Conservation (phyloP, 371 early-diverging fungal species). For the Gilbertella persicaria region DNA sequence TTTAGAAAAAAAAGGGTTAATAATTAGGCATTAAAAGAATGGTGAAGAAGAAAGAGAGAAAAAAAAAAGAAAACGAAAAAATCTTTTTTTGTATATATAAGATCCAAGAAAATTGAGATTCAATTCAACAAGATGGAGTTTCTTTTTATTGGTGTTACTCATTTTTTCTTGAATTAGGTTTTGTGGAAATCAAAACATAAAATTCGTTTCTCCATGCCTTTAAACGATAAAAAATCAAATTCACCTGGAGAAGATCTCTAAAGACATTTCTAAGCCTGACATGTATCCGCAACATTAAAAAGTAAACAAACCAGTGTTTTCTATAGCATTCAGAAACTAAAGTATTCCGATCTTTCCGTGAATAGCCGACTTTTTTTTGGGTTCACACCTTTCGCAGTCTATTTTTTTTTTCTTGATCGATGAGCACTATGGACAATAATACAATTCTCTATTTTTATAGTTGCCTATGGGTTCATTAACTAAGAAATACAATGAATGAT, state of each 20-base stretch:
- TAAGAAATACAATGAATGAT: not conserved
- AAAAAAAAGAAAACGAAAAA: constrained; percentile 1
- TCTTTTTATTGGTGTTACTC: not conserved
- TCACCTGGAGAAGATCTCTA: not conserved
- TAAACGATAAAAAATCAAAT: not conserved
- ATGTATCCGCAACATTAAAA: not conserved
- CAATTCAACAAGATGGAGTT: not conserved
- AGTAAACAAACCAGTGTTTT: not conserved
- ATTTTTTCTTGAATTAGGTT: too few species aligned
- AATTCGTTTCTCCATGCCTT: not conserved
- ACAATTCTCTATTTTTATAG: not conserved
- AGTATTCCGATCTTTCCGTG: constrained; percentile 32
- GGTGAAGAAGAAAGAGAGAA: not conserved
- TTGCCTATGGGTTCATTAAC: too few species aligned
- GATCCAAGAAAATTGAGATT: constrained; percentile 10
- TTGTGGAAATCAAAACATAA: not conserved
- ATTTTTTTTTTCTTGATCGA: not conserved
- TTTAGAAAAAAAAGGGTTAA: not conserved
- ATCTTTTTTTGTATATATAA: constrained; percentile 6
- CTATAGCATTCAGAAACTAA: not conserved
- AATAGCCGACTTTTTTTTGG: constrained; percentile 22
- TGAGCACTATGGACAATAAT: too few species aligned
- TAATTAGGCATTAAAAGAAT: constrained; percentile 9
- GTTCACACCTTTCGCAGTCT: not conserved
- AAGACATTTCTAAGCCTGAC: not conserved